Evolutionary conservation across 306 rosid species (phyloP).

Genomic region (Quercus dentata): DNA sequence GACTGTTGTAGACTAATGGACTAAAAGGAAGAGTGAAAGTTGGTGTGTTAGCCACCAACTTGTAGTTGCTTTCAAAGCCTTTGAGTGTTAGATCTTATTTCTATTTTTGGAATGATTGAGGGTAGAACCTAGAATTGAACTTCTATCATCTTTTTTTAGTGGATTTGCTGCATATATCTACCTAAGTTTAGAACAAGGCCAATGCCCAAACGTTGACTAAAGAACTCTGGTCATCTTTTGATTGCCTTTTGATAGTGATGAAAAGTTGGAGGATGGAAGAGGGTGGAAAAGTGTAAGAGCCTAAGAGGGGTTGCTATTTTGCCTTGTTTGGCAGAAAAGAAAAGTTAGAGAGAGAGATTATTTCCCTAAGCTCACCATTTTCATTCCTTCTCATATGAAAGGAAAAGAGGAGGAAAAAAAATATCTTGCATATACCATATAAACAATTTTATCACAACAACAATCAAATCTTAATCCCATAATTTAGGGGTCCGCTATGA

Average conservation of each 20-base stretch:
- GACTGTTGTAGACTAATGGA: slow-evolving; percentile 21
- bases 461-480: no score
- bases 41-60: slow-evolving; percentile 41
- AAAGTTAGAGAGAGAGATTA: no score
- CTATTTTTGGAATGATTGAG: background rate
- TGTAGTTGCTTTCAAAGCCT: slow-evolving; percentile 7
- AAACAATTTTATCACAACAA: no score
- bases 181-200: background rate
- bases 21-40: slow-evolving; percentile 17
- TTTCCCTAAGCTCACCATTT: no score
- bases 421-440: no score
- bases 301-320: no score
- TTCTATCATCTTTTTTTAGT: background rate
- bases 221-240: no score
- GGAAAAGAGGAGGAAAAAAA: no score
- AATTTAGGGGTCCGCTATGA: no score
- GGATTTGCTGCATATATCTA: background rate
- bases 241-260: background rate
- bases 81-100: background rate
- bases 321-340: no score
- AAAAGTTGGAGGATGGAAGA: background rate
- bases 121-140: background rate
- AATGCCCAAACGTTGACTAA: background rate
- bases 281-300: no score
- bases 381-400: no score